These are phyloP conservation scores for Aspergillus flavus DNA, from an alignment of 2,329 filamentous ascomycete species.

Conservation along the genomic window DNA sequence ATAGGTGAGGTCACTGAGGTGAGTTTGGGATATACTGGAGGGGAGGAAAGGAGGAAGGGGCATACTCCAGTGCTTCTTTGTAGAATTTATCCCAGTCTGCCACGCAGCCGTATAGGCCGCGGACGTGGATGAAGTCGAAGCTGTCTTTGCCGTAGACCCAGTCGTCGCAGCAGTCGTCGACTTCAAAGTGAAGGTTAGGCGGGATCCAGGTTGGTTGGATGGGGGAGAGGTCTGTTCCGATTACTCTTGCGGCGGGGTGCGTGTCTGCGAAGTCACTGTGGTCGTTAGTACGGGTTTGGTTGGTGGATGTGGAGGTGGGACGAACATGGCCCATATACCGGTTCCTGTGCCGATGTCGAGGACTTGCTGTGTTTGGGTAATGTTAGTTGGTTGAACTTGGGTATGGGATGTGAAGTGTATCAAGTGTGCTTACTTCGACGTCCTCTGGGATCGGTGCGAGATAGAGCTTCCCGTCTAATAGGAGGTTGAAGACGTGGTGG, in stretches of 20 bases:
- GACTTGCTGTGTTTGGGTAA: background rate
- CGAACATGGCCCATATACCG: constrained; percentile 25
- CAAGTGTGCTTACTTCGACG: background rate
- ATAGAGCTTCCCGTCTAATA: constrained; percentile 30
- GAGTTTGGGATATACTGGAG: background rate
- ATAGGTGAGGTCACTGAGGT: background rate
- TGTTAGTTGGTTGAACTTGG: background rate
- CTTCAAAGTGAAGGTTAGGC: constrained; percentile 50
- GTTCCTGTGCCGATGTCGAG: constrained; percentile 14
- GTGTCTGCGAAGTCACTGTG: constrained; percentile 36
- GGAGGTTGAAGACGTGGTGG: constrained; percentile 44
- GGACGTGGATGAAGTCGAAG: constrained; percentile 50
- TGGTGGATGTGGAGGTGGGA: background rate
- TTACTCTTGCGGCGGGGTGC: constrained; percentile 44
- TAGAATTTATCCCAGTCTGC: constrained; percentile 49
- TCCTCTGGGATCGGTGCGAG: constrained; percentile 26
- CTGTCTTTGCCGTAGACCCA: constrained; percentile 42
- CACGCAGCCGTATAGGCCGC: constrained; percentile 49
- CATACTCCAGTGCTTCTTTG: constrained; percentile 25
- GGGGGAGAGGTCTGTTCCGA: constrained; percentile 52
- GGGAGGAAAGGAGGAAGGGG: constrained; percentile 19
- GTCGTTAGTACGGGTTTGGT: background rate
- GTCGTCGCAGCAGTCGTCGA: constrained; percentile 43
- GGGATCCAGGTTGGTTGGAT: constrained; percentile 53
- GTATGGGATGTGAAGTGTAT: background rate